These are phyloP conservation scores for Grosmannia clavigera DNA, from an alignment of 2,329 filamentous ascomycete genomes.

Conservation along the genomic window DNA sequence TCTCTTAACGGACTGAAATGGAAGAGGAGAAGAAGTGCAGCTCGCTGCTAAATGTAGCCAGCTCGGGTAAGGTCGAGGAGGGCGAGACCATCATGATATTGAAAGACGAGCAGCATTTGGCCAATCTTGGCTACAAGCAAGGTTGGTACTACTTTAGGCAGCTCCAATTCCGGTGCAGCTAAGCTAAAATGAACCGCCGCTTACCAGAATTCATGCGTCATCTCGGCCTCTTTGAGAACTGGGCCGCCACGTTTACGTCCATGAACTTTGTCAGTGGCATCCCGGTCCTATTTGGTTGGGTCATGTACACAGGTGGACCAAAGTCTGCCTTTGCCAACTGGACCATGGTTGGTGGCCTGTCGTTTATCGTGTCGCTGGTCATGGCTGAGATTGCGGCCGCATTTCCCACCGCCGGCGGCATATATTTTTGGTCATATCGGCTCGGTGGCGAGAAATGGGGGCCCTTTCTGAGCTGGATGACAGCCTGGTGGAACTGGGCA, in stretches of 20 bases:
- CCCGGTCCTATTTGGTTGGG: slow-evolving; percentile 24
- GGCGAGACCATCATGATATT: slow-evolving; percentile 8
- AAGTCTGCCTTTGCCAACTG: slow-evolving; percentile 25
- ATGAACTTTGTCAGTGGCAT: slow-evolving; percentile 28
- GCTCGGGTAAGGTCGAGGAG: slow-evolving; percentile 1
- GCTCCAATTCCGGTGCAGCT: neutral
- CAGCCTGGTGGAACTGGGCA: slow-evolving; percentile 27
- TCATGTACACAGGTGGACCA: slow-evolving; percentile 26
- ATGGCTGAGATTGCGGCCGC: slow-evolving; percentile 24
- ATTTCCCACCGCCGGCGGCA: slow-evolving; percentile 25
- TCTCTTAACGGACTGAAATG: neutral
- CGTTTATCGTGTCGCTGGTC: slow-evolving; percentile 22
- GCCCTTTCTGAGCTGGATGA: slow-evolving; percentile 26
- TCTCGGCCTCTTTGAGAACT: slow-evolving; percentile 25
- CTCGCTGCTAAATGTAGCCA: neutral
- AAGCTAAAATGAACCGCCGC: neutral
- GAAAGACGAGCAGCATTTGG: slow-evolving; percentile 21
- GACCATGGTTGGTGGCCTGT: slow-evolving; percentile 25
- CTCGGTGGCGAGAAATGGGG: slow-evolving; percentile 24
- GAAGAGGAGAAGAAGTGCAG: neutral
- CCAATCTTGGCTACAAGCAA: slow-evolving; percentile 22
- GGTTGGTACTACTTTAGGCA: slow-evolving; percentile 3
- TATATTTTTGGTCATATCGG: slow-evolving; percentile 25
- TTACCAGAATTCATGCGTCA: slow-evolving; percentile 19
- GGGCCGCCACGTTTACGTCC: slow-evolving; percentile 22